These are phyloP conservation scores for Ophiostoma piceae DNA, from an alignment of 2,329 filamentous ascomycete species.

Conservation along the genomic window DNA sequence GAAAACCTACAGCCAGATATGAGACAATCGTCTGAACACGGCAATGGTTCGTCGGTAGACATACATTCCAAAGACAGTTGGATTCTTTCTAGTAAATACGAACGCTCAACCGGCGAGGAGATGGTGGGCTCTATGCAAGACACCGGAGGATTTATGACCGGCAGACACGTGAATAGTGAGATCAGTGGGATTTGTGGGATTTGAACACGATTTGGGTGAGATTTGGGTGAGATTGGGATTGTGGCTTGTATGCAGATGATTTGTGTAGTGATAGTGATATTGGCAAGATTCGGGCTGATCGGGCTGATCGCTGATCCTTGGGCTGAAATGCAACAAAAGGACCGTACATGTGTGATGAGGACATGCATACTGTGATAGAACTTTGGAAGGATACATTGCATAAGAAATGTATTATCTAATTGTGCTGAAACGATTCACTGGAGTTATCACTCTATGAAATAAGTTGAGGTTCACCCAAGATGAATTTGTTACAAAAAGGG, in stretches of 20 bases:
- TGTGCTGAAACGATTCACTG: too few species aligned
- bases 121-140: background rate
- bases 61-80: background rate
- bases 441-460: too few species aligned
- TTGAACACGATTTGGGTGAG: too few species aligned
- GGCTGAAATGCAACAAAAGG: background rate
- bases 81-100: too few species aligned
- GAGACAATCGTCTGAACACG: background rate
- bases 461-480: too few species aligned
- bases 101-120: background rate
- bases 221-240: background rate
- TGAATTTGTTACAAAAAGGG: too few species aligned
- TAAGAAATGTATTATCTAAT: too few species aligned
- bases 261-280: too few species aligned
- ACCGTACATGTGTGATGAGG: too few species aligned
- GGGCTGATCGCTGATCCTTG: background rate
- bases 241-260: background rate
- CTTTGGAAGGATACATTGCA: too few species aligned
- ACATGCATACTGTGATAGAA: too few species aligned
- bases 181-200: background rate
- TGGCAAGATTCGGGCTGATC: background rate
- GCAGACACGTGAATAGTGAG: conserved; percentile 3
- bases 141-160: conserved; percentile 7
- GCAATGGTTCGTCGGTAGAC: background rate
- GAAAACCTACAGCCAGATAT: too few species aligned